A percentile compares a stretch with the other conserved stretches of the same genome.
Conservation (phyloP, 306 rosid species). For the Prunus padus region DNA sequence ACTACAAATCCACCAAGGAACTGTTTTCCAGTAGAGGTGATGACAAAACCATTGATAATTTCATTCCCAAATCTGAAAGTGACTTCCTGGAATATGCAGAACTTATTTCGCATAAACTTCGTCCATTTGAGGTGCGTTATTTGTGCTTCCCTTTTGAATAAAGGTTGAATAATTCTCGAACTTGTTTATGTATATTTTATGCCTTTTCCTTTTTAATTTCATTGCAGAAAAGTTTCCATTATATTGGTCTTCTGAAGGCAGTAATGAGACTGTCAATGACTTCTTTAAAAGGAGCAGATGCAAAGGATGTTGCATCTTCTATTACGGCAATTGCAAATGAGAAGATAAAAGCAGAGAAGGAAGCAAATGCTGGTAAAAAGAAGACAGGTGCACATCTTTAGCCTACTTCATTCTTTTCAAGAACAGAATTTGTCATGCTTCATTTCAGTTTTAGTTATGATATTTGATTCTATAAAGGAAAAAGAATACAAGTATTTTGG, state of each 20-base stretch:
- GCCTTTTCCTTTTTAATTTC: not conserved
- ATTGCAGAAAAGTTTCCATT: conserved; percentile 87
- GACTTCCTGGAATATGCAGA: conserved; percentile 92
- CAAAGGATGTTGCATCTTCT: conserved; percentile 89
- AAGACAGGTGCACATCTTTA: conserved; percentile 52
- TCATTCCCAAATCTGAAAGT: conserved; percentile 86
- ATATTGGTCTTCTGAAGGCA: conserved; percentile 66
- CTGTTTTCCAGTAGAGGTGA: conserved; percentile 53
- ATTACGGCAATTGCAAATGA: conserved; percentile 87
- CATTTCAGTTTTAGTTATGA: not conserved
- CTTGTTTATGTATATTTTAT: not conserved
- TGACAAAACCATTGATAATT: conserved; percentile 77
- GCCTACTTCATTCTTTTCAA: not conserved
- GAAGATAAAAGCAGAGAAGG: conserved; percentile 88
- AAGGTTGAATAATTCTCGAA: not conserved
- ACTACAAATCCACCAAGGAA: conserved; percentile 76
- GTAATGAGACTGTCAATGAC: conserved; percentile 79
- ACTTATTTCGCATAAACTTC: conserved; percentile 65
- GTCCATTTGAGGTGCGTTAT: conserved; percentile 61
- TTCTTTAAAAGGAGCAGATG: conserved; percentile 85
- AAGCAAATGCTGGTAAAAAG: conserved; percentile 86
- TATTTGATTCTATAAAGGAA: not conserved
- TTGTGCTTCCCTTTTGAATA: not conserved
- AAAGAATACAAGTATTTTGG: not conserved
- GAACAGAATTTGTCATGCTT: not conserved